These are phyloP conservation scores for Cyclotella kingstonii DNA, from an alignment of 108 stramenopile genomes.

Conservation along the genomic window DNA sequence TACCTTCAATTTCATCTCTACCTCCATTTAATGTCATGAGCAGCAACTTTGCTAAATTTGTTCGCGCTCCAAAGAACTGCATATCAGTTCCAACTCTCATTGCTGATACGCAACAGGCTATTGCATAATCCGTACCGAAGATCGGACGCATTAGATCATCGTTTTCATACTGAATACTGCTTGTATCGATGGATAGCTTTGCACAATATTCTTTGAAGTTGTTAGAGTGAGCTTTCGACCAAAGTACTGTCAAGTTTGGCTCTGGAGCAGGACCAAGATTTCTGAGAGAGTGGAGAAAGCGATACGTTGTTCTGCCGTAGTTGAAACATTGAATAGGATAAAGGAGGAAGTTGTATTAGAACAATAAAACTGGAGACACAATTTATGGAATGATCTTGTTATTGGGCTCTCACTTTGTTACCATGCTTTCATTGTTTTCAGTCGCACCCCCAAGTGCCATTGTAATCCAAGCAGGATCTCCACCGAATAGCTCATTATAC, in stretches of 20 bases:
- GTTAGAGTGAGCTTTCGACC: constrained; percentile 50
- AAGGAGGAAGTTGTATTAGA: constrained; percentile 10
- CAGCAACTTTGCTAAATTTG: constrained; percentile 63
- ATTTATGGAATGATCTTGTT: no score
- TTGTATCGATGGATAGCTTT: constrained; percentile 48
- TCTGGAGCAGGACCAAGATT: constrained; percentile 61
- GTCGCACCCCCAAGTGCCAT: constrained; percentile 56
- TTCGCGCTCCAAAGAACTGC: constrained; percentile 71
- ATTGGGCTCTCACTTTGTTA: constrained; percentile 62
- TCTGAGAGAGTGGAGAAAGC: constrained; percentile 39
- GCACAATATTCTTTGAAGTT: constrained; percentile 65
- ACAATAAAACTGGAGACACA: constrained; percentile 40
- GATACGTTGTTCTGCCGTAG: constrained; percentile 24
- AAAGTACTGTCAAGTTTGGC: constrained; percentile 67
- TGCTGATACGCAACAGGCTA: constrained; percentile 70
- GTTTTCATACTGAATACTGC: constrained; percentile 61
- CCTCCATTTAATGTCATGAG: constrained; percentile 67
- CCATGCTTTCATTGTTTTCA: constrained; percentile 48
- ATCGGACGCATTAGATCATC: constrained; percentile 65
- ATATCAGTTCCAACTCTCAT: constrained; percentile 65
- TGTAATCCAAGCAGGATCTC: constrained; percentile 69
- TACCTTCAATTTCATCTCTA: constrained; percentile 59
- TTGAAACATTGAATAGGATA: not conserved
- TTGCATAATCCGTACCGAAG: constrained; percentile 65
- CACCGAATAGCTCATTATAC: constrained; percentile 60